A percentile compares a stretch with the other conserved stretches of the same genome.
Evolutionary conservation across 192 early-diverging fungal genomes (phyloP).

Genomic region (Backusella mclennaniae): DNA sequence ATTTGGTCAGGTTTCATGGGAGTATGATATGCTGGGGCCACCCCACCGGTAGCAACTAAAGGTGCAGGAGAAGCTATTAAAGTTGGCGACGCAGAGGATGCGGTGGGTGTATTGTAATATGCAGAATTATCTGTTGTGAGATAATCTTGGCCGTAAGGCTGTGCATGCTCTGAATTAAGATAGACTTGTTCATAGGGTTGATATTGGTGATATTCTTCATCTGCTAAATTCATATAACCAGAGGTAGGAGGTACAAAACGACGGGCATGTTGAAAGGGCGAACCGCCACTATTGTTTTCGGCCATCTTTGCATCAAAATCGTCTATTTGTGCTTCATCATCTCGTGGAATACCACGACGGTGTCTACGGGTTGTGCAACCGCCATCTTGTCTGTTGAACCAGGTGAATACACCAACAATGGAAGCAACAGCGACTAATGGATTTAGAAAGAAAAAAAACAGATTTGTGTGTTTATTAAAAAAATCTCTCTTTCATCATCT

Average conservation of each 20-base stretch:
- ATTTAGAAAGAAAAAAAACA: not conserved
- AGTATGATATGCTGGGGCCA: not conserved
- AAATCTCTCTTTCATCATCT: not conserved
- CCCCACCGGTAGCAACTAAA: not conserved
- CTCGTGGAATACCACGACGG: not conserved
- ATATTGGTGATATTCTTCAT: conserved; percentile 12
- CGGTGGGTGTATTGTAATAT: not conserved
- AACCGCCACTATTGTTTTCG: conserved; percentile 8
- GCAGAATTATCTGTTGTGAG: not conserved
- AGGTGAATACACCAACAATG: conserved; percentile 31
- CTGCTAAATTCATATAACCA: conserved; percentile 21
- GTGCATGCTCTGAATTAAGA: not conserved
- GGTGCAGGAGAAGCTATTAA: conserved; percentile 8
- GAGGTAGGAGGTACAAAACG: conserved; percentile 15
- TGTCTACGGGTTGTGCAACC: conserved; percentile 22
- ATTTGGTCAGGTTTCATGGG: conserved; percentile 1
- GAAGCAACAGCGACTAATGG: conserved; percentile 27
- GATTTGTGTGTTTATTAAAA: not conserved
- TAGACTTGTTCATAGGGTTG: not conserved
- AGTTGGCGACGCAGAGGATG: not conserved
- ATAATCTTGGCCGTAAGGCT: not conserved
- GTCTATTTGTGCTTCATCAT: conserved; percentile 15
- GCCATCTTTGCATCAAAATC: conserved; percentile 18
- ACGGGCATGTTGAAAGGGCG: conserved; percentile 22
- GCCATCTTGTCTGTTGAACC: conserved; percentile 28